Percentiles rank a stretch among this genome's conserved stretches.
Evolutionary conservation across 164 flowering plant species (phyloP).

Genomic region (Euptelea pleiosperma): DNA sequence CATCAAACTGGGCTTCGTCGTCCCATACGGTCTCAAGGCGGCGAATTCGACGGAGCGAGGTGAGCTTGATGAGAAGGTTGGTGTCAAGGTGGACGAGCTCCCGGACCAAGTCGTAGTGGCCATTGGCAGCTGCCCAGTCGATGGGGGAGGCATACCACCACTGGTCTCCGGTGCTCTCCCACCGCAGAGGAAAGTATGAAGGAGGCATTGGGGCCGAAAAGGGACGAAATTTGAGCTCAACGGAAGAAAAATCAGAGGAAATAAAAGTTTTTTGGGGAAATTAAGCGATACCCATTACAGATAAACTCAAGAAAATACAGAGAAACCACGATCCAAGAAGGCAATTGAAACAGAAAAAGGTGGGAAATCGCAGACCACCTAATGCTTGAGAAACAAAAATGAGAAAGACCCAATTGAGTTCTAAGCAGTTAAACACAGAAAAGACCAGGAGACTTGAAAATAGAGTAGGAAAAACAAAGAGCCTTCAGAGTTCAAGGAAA

Average conservation of each 20-base stretch:
- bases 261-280: neutral
- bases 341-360: too few relatives aligned
- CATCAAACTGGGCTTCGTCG: constrained; percentile 52
- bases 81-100: constrained; percentile 82
- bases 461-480: too few relatives aligned
- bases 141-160: constrained; percentile 98
- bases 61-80: constrained; percentile 83
- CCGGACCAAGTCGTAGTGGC: constrained; percentile 65
- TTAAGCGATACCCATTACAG: constrained; percentile 6
- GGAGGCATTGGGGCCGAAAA: constrained; percentile 33
- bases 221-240: neutral
- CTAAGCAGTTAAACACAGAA: too few relatives aligned
- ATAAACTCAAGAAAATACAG: neutral
- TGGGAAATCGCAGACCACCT: too few relatives aligned
- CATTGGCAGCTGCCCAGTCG: constrained; percentile 90
- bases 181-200: constrained; percentile 72
- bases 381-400: too few relatives aligned
- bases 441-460: too few relatives aligned
- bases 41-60: constrained; percentile 81
- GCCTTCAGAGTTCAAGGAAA: too few relatives aligned
- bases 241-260: neutral
- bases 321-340: too few relatives aligned
- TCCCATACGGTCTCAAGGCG: constrained; percentile 98
- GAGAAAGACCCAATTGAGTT: too few relatives aligned
- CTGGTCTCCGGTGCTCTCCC: constrained; percentile 96